Conservation (phyloP, 2,329 filamentous ascomycete genomes). For the Aspergillus ruber region DNA sequence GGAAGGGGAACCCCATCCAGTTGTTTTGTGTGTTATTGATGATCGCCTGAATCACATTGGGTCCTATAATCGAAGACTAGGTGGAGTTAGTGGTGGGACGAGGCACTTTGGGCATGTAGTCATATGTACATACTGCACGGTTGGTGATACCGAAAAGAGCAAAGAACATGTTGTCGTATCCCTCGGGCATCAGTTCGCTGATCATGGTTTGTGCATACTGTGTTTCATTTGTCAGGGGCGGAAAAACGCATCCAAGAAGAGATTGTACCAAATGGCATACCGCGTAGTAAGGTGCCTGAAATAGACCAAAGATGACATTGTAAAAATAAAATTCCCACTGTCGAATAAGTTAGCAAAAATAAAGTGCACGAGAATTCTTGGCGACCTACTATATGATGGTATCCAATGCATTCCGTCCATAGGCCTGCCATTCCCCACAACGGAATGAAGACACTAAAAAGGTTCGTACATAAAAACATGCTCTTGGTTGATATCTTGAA, state of each 20-base stretch:
- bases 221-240: neutral
- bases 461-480: constrained; percentile 39
- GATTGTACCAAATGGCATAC: constrained; percentile 12
- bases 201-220: constrained; percentile 42
- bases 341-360: constrained; percentile 2
- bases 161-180: constrained; percentile 42
- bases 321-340: constrained; percentile 41
- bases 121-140: constrained; percentile 28
- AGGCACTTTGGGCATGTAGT: neutral
- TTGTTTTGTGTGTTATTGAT: constrained; percentile 38
- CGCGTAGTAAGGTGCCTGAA: constrained; percentile 39
- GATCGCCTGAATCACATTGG: constrained; percentile 40
- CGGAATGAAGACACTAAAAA: constrained; percentile 36
- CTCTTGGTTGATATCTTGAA: constrained; percentile 36
- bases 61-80: constrained; percentile 40
- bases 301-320: constrained; percentile 37
- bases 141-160: constrained; percentile 41
- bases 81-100: too few species aligned
- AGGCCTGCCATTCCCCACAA: constrained; percentile 40
- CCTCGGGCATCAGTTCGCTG: constrained; percentile 37
- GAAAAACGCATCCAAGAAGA: neutral
- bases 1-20: constrained; percentile 41
- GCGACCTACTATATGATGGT: constrained; percentile 28
- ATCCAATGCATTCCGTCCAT: constrained; percentile 34
- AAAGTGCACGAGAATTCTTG: neutral